phyloP scores from a whole-genome alignment of 108 stramenopile genomes.

The Stephanodiscus triporus region DNA sequence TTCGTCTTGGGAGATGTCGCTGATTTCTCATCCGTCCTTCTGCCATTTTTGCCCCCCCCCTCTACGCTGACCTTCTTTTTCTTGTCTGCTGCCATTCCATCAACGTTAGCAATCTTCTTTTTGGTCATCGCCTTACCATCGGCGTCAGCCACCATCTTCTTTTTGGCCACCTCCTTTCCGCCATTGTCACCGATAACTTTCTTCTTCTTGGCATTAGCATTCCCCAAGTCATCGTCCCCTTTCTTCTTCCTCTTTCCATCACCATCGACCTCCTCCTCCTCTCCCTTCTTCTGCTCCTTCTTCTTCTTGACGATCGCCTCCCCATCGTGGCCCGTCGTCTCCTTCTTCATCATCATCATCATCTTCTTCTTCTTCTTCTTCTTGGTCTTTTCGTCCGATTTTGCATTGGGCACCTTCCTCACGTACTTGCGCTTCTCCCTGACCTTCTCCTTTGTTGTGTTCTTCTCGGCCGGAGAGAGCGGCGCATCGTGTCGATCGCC shows the following conservation, averaged over 20 bases:
- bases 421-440: conserved; percentile 37
- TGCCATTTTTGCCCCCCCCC: not conserved
- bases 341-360: not conserved
- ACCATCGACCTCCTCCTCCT: not conserved
- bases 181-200: not conserved
- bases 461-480: not conserved
- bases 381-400: conserved; percentile 23
- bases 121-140: conserved; percentile 34
- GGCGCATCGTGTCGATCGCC: conserved; percentile 58
- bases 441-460: not conserved
- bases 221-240: not conserved
- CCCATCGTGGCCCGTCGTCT: not conserved
- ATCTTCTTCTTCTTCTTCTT: conserved; percentile 4
- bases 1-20: conserved; percentile 4
- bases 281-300: not conserved
- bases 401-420: not conserved
- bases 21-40: not conserved
- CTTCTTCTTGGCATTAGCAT: conserved; percentile 8
- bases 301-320: conserved; percentile 4
- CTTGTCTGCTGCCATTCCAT: not conserved
- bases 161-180: not conserved
- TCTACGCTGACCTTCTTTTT: conserved; percentile 2
- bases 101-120: conserved; percentile 14
- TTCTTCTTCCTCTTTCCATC: conserved; percentile 13
- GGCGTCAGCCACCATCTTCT: conserved; percentile 41